These are phyloP conservation scores for Helicocarpus griseus DNA, from an alignment of 2,329 filamentous ascomycete genomes.

Conservation along the genomic window DNA sequence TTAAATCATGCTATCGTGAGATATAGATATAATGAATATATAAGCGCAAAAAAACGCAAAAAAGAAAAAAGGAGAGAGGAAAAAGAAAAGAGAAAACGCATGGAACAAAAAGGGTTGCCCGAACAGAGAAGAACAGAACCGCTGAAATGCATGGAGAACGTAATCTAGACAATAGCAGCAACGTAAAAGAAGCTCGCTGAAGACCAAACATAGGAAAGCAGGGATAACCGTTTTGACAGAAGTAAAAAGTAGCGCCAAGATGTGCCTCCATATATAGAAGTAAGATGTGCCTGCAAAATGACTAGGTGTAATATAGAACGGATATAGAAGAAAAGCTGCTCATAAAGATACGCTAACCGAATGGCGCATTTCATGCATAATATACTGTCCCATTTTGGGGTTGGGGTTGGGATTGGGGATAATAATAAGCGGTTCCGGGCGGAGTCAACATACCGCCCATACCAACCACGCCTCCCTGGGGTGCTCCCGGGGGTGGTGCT, in stretches of 20 bases:
- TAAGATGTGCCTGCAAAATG: not conserved
- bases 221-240: no score
- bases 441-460: slow-evolving; percentile 74
- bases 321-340: slow-evolving; percentile 3
- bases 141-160: slow-evolving; percentile 3
- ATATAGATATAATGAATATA: slow-evolving; percentile 7
- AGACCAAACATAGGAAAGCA: not conserved
- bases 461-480: slow-evolving; percentile 48
- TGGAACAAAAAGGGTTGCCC: not conserved
- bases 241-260: not conserved
- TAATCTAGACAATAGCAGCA: not conserved
- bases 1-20: not conserved
- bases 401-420: slow-evolving; percentile 50
- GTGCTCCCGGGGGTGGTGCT: slow-evolving; percentile 41
- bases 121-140: slow-evolving; percentile 5
- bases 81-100: not conserved
- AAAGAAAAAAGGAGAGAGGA: slow-evolving; percentile 9
- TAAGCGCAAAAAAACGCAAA: slow-evolving; percentile 8
- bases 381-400: slow-evolving; percentile 43
- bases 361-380: slow-evolving; percentile 38
- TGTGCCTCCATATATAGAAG: not conserved
- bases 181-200: not conserved
- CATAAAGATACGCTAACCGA: no score
- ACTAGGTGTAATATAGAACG: not conserved
- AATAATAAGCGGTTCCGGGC: slow-evolving; percentile 45